Base-by-base conservation (phyloP, 116 monocot genomes). In the Dioscorea cayenensis region DNA sequence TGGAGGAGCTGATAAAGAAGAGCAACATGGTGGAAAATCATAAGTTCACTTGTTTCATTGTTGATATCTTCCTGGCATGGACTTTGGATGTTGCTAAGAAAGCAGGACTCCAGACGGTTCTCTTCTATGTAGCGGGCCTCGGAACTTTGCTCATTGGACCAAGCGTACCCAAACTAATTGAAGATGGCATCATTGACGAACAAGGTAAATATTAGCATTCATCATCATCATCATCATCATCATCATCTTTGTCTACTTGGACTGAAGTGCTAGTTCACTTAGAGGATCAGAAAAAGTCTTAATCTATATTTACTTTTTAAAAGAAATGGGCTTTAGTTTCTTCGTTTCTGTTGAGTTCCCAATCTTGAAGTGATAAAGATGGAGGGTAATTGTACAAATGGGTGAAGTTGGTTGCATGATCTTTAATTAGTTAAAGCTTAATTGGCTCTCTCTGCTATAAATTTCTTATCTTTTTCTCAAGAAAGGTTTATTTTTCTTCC, bases 31-130 rank as follows among this genome's bases (percentile, higher is more conserved):
- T 28, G 0, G 64, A 32, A 14, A 67, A 10, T 9, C 37, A 63
- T 0, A 68, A 66, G 70, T 65, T 81, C 23, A 77, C 66, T 0
- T 78, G 77, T 55, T 28, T 85, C 8, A 60, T 85, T 16, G 68
- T 67, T 14, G 81, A 85, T 35, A 21, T 63, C 61, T 68, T 3
- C 78, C 75, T 83, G 83, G 75, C 52, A 16, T 83, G 67, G 74
- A 63, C 81, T 9, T n/a, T 80, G 4, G 28, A 48, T 20, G 81
- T 81, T 11, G 78, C 68, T 0, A 75, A 69, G 63, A 77, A 60
- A 20, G 60, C 60, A 71, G 75, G 67, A 19, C 2, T 84, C 36
- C 35, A 66, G 19, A 29, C 64, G 0, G 68, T 50, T 6, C 63
- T 64, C 21, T 72, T 81, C 32, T 81, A 51, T 48, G 48, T 72